Base-by-base conservation (phyloP, 2,329 filamentous ascomycete species). In the Aspergillus sp. region DNA sequence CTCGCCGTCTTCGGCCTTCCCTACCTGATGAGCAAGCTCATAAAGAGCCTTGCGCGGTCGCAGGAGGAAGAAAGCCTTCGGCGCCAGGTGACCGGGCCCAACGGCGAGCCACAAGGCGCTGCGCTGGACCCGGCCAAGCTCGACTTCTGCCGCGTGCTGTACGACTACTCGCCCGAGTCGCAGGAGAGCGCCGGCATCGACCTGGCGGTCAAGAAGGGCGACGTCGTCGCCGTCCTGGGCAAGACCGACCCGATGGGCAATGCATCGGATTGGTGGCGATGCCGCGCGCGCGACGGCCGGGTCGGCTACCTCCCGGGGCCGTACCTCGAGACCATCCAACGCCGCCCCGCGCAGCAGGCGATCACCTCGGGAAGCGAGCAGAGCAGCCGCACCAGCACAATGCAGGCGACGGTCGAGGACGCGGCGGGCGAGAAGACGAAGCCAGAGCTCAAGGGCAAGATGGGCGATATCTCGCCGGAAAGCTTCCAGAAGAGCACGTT, bases 21-120 rank as follows among this genome's bases (percentile, higher is more conserved):
- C 4, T 98, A 94, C 58, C 71, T 98, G 30, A 95, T 98, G 88
- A 81, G 83, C 63, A 98, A 95, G 66, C 75, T 94, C 47, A 96
- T 98, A 57, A 80, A 78, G 53, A 73, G 84, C 1, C 71, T 98
- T 24, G 86, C 88, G 11, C 76, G 81, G 22, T 81, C 79, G 4
- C 84, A 91, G 52, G 86, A 95, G 61, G 83, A 89, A 52, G 83
- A 93, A 59, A 10, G 6, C 19, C 66, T 60, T 30, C 55, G 59
- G 29, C 66, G 69, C 37, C 67, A 71, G 40, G 65, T 74, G 39
- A 63, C 71, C 15, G 65, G 72, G 3, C 64, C 74, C 20, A 63
- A 67, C 40, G 58, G 68, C 40, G 51, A 66, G 52, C 53, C 62
- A 4, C 49, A 51, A 22, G 55, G 61, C 28, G 55, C 52, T 34